Conservation (phyloP, 768 basidiomycete species). For the Trametes punicea region DNA sequence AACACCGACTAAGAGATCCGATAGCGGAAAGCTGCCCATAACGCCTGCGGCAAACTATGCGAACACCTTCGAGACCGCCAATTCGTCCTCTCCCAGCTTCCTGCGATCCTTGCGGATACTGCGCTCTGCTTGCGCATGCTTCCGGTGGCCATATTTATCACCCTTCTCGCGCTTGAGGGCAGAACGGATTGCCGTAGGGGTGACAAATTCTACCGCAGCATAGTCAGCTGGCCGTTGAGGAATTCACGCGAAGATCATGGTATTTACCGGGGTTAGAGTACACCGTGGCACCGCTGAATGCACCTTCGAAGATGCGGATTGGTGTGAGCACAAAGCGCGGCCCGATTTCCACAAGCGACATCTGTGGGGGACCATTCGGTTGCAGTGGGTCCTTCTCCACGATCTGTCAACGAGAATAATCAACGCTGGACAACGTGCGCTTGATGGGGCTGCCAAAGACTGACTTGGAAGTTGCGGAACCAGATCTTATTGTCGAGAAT, state of each 20-base stretch:
- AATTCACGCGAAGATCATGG: not conserved
- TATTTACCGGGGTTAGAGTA: constrained; percentile 89
- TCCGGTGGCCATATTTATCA: constrained; percentile 76
- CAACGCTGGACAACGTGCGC: not conserved
- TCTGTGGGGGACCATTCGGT: constrained; percentile 81
- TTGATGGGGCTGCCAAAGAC: constrained; percentile 7
- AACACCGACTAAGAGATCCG: not conserved
- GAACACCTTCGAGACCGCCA: constrained; percentile 89
- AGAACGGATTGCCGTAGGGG: constrained; percentile 79
- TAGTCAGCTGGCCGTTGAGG: not conserved
- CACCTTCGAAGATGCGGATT: constrained; percentile 97
- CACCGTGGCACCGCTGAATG: constrained; percentile 91
- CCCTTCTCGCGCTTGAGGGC: constrained; percentile 69
- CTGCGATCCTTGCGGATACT: constrained; percentile 60
- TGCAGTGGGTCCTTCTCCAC: constrained; percentile 91
- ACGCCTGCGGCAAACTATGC: constrained; percentile 41
- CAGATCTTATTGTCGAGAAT: constrained; percentile 95
- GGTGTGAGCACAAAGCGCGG: constrained; percentile 97
- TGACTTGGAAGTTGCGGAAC: constrained; percentile 98
- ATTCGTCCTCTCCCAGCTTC: constrained; percentile 65
- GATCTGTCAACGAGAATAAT: constrained; percentile 50
- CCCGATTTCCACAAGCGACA: constrained; percentile 92
- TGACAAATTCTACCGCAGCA: constrained; percentile 73
- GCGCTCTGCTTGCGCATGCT: constrained; percentile 71
- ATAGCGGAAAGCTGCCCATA: not conserved